These are phyloP conservation scores for Trapa incisa DNA, from an alignment of 345 rosid species.

Conservation along the genomic window DNA sequence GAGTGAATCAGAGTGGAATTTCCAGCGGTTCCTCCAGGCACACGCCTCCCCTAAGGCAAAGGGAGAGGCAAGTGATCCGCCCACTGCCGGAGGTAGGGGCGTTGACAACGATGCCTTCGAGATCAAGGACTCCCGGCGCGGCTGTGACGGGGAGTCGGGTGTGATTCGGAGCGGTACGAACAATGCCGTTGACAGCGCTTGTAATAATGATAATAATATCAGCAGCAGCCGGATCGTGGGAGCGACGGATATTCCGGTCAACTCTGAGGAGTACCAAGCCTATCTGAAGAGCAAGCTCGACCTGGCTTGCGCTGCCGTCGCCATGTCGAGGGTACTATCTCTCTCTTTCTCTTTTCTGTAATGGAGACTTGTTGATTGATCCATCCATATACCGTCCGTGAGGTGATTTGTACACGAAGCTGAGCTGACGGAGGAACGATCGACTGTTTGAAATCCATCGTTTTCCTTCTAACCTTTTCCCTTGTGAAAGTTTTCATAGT, in stretches of 20 bases:
- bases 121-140: constrained; percentile 12
- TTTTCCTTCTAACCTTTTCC: too few species aligned
- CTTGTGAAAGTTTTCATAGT: too few species aligned
- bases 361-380: too few species aligned
- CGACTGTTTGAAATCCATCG: too few species aligned
- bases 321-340: constrained; percentile 39
- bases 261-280: constrained; percentile 41
- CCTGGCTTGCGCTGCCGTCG: constrained; percentile 58
- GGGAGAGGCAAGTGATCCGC: background rate
- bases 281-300: constrained; percentile 51
- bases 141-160: constrained; percentile 1
- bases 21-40: constrained; percentile 51
- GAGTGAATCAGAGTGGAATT: constrained; percentile 73
- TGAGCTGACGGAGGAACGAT: too few species aligned
- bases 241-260: constrained; percentile 12
- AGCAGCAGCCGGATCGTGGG: background rate
- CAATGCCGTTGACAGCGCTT: background rate
- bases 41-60: constrained; percentile 16
- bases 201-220: background rate
- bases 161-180: background rate
- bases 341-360: background rate
- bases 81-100: constrained; percentile 8
- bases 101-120: constrained; percentile 21
- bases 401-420: too few species aligned
- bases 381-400: too few species aligned